Evolutionary conservation across 1,139 yeast genomes (phyloP).

Genomic region (Yamadazyma atlantica): DNA sequence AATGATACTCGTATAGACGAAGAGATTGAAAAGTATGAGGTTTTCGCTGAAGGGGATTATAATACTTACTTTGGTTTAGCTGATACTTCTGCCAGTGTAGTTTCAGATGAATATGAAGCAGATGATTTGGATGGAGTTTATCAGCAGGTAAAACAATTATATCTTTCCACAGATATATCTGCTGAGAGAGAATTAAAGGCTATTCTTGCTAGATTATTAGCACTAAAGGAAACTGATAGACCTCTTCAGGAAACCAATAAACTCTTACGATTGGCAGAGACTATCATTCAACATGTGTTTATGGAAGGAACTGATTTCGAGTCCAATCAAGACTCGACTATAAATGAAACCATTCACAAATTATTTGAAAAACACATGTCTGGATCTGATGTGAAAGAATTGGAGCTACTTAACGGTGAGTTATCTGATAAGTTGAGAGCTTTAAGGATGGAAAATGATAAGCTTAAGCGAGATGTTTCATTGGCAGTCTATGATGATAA

Average conservation of each 20-base stretch:
- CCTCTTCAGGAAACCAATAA: constrained; percentile 22
- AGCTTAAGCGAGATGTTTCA: constrained; percentile 23
- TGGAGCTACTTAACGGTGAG: constrained; percentile 30
- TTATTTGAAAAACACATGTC: constrained; percentile 34
- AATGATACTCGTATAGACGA: constrained; percentile 42
- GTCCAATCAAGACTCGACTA: constrained; percentile 23
- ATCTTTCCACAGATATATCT: constrained; percentile 12
- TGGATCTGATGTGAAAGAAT: constrained; percentile 35
- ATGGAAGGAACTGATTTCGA: constrained; percentile 21
- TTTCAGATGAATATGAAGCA: constrained; percentile 9
- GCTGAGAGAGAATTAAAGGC: constrained; percentile 16
- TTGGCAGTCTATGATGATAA: constrained; percentile 17
- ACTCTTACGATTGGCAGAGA: constrained; percentile 28
- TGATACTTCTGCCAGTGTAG: constrained; percentile 13
- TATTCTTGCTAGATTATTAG: constrained; percentile 13
- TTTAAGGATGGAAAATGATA: constrained; percentile 26
- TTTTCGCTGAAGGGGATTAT: constrained; percentile 42
- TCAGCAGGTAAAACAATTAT: constrained; percentile 15
- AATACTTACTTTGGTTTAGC: constrained; percentile 18
- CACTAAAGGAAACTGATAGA: constrained; percentile 25
- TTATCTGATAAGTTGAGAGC: constrained; percentile 21
- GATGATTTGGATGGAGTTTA: constrained; percentile 21
- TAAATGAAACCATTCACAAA: constrained; percentile 34
- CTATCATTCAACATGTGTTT: constrained; percentile 31
- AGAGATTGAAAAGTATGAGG: constrained; percentile 45